phyloP scores from a whole-genome alignment of 2,329 filamentous ascomycete species.

The Talaromyces sp. region DNA sequence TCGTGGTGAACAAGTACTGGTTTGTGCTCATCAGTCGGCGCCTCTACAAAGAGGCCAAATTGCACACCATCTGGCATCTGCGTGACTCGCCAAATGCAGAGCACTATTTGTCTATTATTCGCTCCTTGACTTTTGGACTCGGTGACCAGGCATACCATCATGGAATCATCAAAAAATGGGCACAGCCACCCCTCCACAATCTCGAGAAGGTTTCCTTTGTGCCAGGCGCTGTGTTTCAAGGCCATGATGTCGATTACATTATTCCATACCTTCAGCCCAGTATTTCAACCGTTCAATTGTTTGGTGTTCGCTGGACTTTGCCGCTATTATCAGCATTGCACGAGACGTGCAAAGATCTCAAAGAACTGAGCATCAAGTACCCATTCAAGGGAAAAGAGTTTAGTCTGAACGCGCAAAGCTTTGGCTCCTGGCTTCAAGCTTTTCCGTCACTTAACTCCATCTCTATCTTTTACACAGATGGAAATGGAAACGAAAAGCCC shows the following conservation, averaged over 20 bases:
- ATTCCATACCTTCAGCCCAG: slow-evolving; percentile 3
- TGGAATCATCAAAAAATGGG: not conserved
- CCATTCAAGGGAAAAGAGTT: not conserved
- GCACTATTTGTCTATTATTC: not conserved
- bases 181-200: not conserved
- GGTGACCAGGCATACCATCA: not conserved
- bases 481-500: too few relatives aligned
- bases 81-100: not conserved
- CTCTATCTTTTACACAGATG: slow-evolving; percentile 3
- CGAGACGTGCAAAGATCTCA: not conserved
- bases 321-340: not conserved
- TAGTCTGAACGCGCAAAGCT: not conserved
- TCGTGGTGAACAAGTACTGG: slow-evolving; percentile 7
- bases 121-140: slow-evolving; percentile 1
- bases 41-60: not conserved
- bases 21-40: not conserved
- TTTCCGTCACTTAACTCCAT: slow-evolving; percentile 1
- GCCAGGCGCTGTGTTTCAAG: not conserved
- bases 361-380: slow-evolving; percentile 1
- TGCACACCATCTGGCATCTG: not conserved
- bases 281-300: not conserved
- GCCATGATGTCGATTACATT: not conserved
- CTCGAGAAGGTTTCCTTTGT: slow-evolving; percentile 1
- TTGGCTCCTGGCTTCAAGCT: not conserved
- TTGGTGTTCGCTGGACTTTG: not conserved